Conservation (phyloP, 2,329 filamentous ascomycete species). For the Catunica adiposa region DNA sequence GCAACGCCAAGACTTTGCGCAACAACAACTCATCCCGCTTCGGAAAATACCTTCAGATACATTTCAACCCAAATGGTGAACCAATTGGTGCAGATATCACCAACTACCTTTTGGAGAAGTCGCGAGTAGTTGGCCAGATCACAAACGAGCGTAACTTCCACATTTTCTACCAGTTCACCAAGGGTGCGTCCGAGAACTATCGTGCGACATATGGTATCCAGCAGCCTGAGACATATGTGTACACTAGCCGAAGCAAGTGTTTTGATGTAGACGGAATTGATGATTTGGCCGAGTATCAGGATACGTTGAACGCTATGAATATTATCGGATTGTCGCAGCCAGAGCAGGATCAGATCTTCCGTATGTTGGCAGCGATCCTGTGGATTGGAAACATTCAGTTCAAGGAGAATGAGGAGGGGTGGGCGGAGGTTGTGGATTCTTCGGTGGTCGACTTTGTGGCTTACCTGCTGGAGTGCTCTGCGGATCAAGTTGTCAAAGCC, state of each 20-base stretch:
- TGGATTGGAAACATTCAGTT: conserved; percentile 95
- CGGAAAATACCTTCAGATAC: conserved; percentile 93
- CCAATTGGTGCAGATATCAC: conserved; percentile 94
- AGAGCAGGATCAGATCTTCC: conserved; percentile 93
- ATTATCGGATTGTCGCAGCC: conserved; percentile 74
- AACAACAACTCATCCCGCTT: conserved; percentile 99
- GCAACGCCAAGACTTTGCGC: conserved; percentile 90
- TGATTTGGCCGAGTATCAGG: conserved; percentile 72
- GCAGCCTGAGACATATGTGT: conserved; percentile 79
- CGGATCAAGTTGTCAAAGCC: conserved; percentile 64
- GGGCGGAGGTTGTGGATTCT: conserved; percentile 71
- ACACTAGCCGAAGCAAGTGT: conserved; percentile 88
- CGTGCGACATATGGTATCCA: conserved; percentile 80
- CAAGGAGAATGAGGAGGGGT: conserved; percentile 72
- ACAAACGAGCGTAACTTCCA: conserved; percentile 94
- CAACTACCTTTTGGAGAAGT: conserved; percentile 93
- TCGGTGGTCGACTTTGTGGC: conserved; percentile 90
- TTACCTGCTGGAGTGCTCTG: conserved; percentile 77
- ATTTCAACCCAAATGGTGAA: conserved; percentile 84
- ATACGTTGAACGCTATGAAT: conserved; percentile 87
- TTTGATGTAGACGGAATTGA: conserved; percentile 89
- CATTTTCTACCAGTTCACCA: conserved; percentile 98
- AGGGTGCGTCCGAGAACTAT: conserved; percentile 77
- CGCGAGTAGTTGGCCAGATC: conserved; percentile 88
- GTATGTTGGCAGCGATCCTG: conserved; percentile 77